Percentiles rank a stretch among this genome's conserved stretches.
Conservation (phyloP, 2,329 filamentous ascomycete genomes). For the Claviceps maximensis region DNA sequence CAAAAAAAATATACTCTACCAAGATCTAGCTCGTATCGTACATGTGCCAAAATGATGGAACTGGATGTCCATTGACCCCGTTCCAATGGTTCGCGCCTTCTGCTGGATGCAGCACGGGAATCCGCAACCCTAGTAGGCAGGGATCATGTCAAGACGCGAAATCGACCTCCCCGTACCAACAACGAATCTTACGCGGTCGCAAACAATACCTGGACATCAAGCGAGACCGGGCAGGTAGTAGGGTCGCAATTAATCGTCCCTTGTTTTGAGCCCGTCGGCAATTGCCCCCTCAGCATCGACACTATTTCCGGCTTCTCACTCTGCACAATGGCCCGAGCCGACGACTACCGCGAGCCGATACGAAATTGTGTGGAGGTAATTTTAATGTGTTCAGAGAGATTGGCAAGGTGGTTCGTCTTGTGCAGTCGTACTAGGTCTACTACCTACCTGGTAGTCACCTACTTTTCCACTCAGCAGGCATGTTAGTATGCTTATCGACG, state of each 20-base stretch:
- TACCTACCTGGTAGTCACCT: no score
- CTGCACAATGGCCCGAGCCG: not conserved
- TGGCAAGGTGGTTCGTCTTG: not conserved
- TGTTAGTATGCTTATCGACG: not conserved
- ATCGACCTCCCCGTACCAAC: not conserved
- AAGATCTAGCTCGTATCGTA: not conserved
- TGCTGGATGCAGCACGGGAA: constrained; percentile 1
- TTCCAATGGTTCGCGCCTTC: constrained; percentile 5
- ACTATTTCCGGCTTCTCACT: not conserved
- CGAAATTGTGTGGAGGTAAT: not conserved
- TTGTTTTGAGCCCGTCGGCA: constrained; percentile 4
- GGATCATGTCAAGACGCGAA: constrained; percentile 5
- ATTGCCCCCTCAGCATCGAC: constrained; percentile 2
- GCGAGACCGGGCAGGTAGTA: not conserved
- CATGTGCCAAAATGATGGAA: constrained; percentile 1
- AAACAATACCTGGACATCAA: not conserved
- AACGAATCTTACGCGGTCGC: not conserved
- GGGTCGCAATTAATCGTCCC: constrained; percentile 2
- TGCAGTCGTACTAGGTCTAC: not conserved
- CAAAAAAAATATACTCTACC: not conserved
- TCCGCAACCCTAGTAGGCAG: constrained; percentile 3
- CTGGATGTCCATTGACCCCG: not conserved
- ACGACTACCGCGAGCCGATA: not conserved
- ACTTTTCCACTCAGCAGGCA: not conserved
- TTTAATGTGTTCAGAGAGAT: no score